phyloP scores from a whole-genome alignment of 257 asterid species.

The Solanum tarijense region DNA sequence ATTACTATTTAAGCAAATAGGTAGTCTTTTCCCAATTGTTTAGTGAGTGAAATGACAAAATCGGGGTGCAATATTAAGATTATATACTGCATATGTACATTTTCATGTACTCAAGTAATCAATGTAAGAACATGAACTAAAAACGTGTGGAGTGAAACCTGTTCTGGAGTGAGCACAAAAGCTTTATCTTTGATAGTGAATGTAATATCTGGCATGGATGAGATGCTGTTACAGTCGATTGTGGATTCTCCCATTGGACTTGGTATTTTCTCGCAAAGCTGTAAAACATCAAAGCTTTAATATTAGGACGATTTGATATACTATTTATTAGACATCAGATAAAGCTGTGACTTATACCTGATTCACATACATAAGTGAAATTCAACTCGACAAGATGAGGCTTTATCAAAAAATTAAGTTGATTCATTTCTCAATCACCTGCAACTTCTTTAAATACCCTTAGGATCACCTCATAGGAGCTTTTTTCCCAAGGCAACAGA shows the following conservation, averaged over 20 bases:
- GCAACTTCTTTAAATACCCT: too few relatives aligned
- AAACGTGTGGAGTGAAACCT: constrained; percentile 26
- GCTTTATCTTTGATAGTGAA: constrained; percentile 53
- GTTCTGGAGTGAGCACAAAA: constrained; percentile 65
- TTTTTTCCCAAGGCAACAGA: too few relatives aligned
- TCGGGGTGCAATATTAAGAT: neutral
- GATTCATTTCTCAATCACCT: too few relatives aligned
- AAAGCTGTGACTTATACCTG: constrained; percentile 36
- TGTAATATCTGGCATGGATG: constrained; percentile 55
- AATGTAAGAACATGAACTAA: neutral
- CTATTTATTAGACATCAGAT: neutral
- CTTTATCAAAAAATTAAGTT: too few relatives aligned
- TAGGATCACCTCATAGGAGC: too few relatives aligned
- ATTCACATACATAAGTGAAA: constrained; percentile 28
- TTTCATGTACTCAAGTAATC: neutral
- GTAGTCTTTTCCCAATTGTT: neutral
- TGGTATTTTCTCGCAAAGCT: constrained; percentile 86
- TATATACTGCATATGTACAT: neutral
- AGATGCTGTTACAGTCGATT: constrained; percentile 47
- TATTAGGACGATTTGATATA: neutral
- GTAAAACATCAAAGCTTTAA: constrained; percentile 6
- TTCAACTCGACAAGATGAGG: too few relatives aligned
- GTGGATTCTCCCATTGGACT: constrained; percentile 77
- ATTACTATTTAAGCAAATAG: neutral
- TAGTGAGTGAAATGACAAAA: neutral